These are phyloP conservation scores for Nakazawaea wickerhamii DNA, from an alignment of 805 yeast genomes.

Conservation along the genomic window DNA sequence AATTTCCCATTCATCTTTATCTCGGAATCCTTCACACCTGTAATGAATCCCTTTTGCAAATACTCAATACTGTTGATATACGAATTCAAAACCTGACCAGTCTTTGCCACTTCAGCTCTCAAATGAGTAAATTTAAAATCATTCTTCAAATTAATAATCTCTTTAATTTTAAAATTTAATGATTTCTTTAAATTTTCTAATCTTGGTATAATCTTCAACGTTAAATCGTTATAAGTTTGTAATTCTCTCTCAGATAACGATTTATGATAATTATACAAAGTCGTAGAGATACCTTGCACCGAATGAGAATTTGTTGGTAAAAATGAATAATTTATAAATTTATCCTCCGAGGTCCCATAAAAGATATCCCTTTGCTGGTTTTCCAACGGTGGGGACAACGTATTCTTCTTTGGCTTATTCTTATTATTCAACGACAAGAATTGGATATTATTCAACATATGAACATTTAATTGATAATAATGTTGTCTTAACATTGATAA, in stretches of 20 bases:
- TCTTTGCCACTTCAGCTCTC: slow-evolving; percentile 54
- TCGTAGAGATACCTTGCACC: slow-evolving; percentile 28
- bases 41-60: slow-evolving; percentile 31
- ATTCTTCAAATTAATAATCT: slow-evolving; percentile 46
- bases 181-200: slow-evolving; percentile 51
- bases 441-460: slow-evolving; percentile 44
- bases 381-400: background rate
- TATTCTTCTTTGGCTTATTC: slow-evolving; percentile 7
- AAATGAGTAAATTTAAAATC: slow-evolving; percentile 57
- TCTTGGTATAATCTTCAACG: slow-evolving; percentile 44
- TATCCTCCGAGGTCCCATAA: slow-evolving; percentile 46
- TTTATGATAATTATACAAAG: slow-evolving; percentile 27
- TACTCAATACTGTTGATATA: slow-evolving; percentile 40
- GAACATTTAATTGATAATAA: slow-evolving; percentile 45
- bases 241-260: slow-evolving; percentile 37
- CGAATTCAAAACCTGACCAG: slow-evolving; percentile 50
- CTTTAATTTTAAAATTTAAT: slow-evolving; percentile 47
- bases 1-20: slow-evolving; percentile 22
- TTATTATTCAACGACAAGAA: slow-evolving; percentile 24
- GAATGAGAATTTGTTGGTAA: slow-evolving; percentile 32
- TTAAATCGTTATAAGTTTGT: slow-evolving; percentile 46
- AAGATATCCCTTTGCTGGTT: slow-evolving; percentile 27
- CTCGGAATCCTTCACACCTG: slow-evolving; percentile 15
- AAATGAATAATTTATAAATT: slow-evolving; percentile 44
- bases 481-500: slow-evolving; percentile 47